Percentiles rank a stretch among this genome's conserved stretches.
phyloP scores from a whole-genome alignment of 2,329 filamentous ascomycete genomes.

The Fusarium sp. region DNA sequence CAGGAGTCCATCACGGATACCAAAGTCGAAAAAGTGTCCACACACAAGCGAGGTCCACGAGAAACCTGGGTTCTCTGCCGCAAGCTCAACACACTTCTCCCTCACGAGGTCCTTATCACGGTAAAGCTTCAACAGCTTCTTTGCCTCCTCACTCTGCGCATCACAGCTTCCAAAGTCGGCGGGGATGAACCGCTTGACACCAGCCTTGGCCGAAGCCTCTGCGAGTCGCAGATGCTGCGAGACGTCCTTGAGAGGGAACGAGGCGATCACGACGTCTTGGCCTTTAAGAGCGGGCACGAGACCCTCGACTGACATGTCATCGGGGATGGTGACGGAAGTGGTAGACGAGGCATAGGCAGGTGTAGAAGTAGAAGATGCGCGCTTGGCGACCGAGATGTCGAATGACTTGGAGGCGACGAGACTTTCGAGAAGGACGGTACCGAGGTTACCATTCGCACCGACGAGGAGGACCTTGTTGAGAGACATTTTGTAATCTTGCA shows the following conservation, averaged over 20 bases:
- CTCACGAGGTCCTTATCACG: slow-evolving; percentile 50
- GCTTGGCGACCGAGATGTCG: slow-evolving; percentile 66
- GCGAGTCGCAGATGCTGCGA: slow-evolving; percentile 60
- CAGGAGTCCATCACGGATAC: slow-evolving; percentile 49
- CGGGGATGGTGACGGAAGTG: slow-evolving; percentile 42
- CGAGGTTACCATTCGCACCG: slow-evolving; percentile 54
- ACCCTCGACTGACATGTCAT: slow-evolving; percentile 46
- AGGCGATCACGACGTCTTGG: slow-evolving; percentile 67
- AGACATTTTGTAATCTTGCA: slow-evolving; percentile 24
- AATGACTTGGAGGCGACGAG: slow-evolving; percentile 55
- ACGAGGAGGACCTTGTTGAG: slow-evolving; percentile 50
- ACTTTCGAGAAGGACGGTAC: slow-evolving; percentile 51
- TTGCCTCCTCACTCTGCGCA: slow-evolving; percentile 50
- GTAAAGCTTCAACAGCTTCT: slow-evolving; percentile 48
- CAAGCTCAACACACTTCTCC: slow-evolving; percentile 46
- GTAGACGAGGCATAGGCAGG: slow-evolving; percentile 37
- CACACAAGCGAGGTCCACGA: slow-evolving; percentile 62
- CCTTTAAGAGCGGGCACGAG: slow-evolving; percentile 62
- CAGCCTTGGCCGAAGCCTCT: slow-evolving; percentile 68
- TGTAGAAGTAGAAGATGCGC: slow-evolving; percentile 50
- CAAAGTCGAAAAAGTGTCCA: slow-evolving; percentile 65
- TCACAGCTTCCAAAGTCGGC: slow-evolving; percentile 65
- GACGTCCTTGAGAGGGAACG: slow-evolving; percentile 56
- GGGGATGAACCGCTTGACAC: slow-evolving; percentile 71
- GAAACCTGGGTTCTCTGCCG: slow-evolving; percentile 53